Evolutionary conservation across 2,329 filamentous ascomycete genomes (phyloP).

Genomic region (Epichloe festucae): DNA sequence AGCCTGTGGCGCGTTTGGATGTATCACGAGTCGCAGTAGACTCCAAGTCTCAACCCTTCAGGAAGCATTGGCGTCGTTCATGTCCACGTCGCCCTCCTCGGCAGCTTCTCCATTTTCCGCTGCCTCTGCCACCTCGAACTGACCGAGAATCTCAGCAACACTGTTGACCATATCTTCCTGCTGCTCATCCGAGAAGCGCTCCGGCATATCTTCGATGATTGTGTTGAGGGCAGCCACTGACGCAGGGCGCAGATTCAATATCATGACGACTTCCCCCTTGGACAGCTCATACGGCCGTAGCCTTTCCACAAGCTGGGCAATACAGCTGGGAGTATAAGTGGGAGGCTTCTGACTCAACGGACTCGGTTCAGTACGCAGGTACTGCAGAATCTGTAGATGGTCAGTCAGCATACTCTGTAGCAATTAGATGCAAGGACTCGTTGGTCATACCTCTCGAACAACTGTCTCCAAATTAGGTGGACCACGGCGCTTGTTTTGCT

Average conservation of each 20-base stretch:
- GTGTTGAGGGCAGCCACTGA: conserved; percentile 45
- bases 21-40: neutral
- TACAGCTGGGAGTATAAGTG: conserved; percentile 39
- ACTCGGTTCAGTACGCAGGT: conserved; percentile 40
- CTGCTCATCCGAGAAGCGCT: conserved; percentile 45
- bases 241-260: conserved; percentile 51
- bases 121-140: conserved; percentile 21
- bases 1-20: neutral
- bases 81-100: conserved; percentile 23
- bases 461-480: conserved; percentile 48
- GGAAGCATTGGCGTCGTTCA: conserved; percentile 22
- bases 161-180: conserved; percentile 44
- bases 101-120: conserved; percentile 18
- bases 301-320: conserved; percentile 39
- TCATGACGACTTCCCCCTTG: conserved; percentile 59
- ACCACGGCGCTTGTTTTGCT: conserved; percentile 35
- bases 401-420: neutral
- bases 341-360: conserved; percentile 42
- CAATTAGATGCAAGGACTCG: neutral
- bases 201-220: conserved; percentile 51
- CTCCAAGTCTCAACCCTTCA: conserved; percentile 7
- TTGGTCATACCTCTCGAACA: conserved; percentile 44
- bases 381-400: conserved; percentile 40
- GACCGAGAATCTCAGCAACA: conserved; percentile 44
- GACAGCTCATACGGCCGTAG: conserved; percentile 46